A percentile compares a stretch with the other conserved stretches of the same genome.
Conservation (phyloP, 768 basidiomycete species). For the Favolaschia claudopus region DNA sequence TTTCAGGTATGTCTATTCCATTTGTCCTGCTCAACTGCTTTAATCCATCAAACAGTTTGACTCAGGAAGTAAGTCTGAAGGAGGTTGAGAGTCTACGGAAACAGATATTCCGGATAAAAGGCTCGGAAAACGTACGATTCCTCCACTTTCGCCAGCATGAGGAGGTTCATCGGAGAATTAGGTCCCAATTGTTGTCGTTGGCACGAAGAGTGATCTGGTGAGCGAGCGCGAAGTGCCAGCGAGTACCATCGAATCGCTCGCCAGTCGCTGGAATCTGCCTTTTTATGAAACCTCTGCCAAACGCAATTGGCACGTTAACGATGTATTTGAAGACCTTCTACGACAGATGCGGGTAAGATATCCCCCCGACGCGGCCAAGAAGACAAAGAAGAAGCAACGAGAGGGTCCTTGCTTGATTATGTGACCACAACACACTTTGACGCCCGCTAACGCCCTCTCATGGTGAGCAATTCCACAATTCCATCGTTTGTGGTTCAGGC, state of each 20-base stretch:
- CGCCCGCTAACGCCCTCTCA: conserved; percentile 9
- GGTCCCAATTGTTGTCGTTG: conserved; percentile 87
- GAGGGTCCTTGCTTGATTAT: conserved; percentile 48
- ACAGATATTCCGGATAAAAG: conserved; percentile 83
- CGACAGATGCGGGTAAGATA: conserved; percentile 76
- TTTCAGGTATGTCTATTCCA: conserved; percentile 61
- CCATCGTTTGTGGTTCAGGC: not conserved
- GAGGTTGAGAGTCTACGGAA: conserved; percentile 84
- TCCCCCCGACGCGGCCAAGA: conserved; percentile 55
- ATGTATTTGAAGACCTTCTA: conserved; percentile 81
- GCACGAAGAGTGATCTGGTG: conserved; percentile 84
- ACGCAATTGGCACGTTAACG: conserved; percentile 78
- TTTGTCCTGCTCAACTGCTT: conserved; percentile 9
- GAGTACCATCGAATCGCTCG: conserved; percentile 67
- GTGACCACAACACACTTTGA: conserved; percentile 42
- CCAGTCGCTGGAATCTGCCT: conserved; percentile 71
- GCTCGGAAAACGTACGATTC: conserved; percentile 61
- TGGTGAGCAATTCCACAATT: conserved; percentile 17
- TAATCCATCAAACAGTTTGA: conserved; percentile 57
- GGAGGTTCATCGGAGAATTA: no score
- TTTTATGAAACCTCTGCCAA: conserved; percentile 93
- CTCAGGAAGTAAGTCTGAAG: conserved; percentile 80
- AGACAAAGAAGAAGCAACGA: conserved; percentile 38
- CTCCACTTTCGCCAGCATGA: conserved; percentile 8
- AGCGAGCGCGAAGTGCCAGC: conserved; percentile 82